Percentiles rank a stretch among this genome's conserved stretches.
Evolutionary conservation across 352 stramenopile species (phyloP).

Genomic region (Phytophthora lateralis): DNA sequence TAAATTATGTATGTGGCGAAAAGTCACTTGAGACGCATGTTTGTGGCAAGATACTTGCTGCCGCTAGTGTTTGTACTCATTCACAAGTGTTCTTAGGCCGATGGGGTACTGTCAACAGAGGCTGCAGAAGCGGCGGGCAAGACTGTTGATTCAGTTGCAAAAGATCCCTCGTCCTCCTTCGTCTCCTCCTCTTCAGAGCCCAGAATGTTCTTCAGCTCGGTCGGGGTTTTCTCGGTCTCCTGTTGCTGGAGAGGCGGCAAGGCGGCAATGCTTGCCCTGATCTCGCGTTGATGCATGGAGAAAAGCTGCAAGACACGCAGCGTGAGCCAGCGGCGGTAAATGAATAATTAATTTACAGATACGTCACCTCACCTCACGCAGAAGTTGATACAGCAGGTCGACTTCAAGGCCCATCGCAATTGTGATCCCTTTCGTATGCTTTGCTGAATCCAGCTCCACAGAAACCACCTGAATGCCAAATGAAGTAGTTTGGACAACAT

Average conservation of each 20-base stretch:
- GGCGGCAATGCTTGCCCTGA: slow-evolving; percentile 3
- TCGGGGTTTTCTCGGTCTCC: slow-evolving; percentile 45
- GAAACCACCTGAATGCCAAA: slow-evolving; percentile 72
- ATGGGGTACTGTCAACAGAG: slow-evolving; percentile 5
- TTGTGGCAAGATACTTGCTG: slow-evolving; percentile 15
- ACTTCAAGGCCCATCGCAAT: slow-evolving; percentile 82
- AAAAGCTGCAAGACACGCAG: slow-evolving; percentile 41
- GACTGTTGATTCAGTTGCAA: slow-evolving; percentile 3
- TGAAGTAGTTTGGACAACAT: slow-evolving; percentile 58
- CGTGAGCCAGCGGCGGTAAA: neutral
- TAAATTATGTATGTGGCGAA: slow-evolving; percentile 42
- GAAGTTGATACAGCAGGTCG: slow-evolving; percentile 73
- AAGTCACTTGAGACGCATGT: neutral
- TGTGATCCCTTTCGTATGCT: slow-evolving; percentile 61
- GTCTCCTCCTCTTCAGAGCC: slow-evolving; percentile 65
- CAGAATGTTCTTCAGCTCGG: slow-evolving; percentile 60
- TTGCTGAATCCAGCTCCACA: slow-evolving; percentile 47
- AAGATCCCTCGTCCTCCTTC: slow-evolving; percentile 43
- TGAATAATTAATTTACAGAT: neutral
- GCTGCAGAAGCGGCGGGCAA: slow-evolving; percentile 7
- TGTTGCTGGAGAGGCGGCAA: slow-evolving; percentile 41
- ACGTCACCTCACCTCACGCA: slow-evolving; percentile 51
- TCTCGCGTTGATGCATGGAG: slow-evolving; percentile 57
- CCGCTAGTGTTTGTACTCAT: neutral
- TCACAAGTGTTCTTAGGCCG: slow-evolving; percentile 3